Base-by-base conservation (phyloP, 805 yeast genomes). In the Pichia eremophila region DNA sequence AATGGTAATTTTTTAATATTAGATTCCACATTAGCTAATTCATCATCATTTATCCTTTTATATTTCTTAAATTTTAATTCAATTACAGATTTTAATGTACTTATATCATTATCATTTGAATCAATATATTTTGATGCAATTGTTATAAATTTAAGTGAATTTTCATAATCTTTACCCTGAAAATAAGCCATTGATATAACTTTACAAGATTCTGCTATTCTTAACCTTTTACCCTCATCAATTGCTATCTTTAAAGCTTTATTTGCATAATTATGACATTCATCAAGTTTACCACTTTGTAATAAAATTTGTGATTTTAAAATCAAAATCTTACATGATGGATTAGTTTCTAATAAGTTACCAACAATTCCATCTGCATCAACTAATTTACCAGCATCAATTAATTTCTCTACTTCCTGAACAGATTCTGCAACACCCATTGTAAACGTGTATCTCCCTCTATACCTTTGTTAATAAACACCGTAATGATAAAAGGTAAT, bases 231-330 rank as follows among this genome's bases (percentile, higher is more conserved):
- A 0, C 78, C 78, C 36, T 73, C 59, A 7, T 61, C 63, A 39
- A 67, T 65, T 1, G 83, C 82, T 31, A 73, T 54, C 1, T 29
- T 40, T 8, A 58, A 46, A 0, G 84, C 81, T 32, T 64, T 61
- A 6, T 66, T 54, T 32, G 78, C 69, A 55, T 73, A 75, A 3
- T 64, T 62, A 43, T 73, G 62, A 3, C 85, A 79, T 22, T 60
- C 61, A 40, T 74, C 78, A 62, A 69, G 72, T 47, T 74, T 67
- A 47, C 69, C 64, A 41, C 71, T 55, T 54, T 77, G 73, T 51
- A 74, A 74, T 52, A 74, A 65, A 5, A 75, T 70, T 17, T 71
- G 74, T 12, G 83, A 67, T 49, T 80, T 61, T 51, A 79, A 71
- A 3, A 75, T 48, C 18, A 69, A 65, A 0, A 83, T 77, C 39